Conservation (phyloP, 192 early-diverging fungal species). For the Chytriomyces sp. region DNA sequence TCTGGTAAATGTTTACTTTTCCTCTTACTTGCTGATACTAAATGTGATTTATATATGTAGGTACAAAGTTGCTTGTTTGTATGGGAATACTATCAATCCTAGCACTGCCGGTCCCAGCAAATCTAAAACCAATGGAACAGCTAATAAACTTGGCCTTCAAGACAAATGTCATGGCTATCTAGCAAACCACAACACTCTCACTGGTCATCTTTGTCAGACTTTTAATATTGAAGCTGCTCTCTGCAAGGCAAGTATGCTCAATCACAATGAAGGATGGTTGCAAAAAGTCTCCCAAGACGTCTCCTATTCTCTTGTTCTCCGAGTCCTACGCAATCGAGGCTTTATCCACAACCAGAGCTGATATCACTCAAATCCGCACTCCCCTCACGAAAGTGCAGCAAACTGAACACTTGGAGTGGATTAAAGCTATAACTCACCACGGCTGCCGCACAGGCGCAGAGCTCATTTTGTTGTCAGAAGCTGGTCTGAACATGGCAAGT, state of each 20-base stretch:
- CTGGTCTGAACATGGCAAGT: neutral
- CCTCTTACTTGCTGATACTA: too few species aligned
- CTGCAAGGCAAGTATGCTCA: neutral
- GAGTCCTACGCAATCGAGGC: neutral
- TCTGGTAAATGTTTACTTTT: too few species aligned
- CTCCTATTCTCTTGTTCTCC: conserved; percentile 5
- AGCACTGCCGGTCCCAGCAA: too few species aligned
- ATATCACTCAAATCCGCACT: neutral
- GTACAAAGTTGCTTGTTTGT: too few species aligned
- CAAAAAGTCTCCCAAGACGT: neutral
- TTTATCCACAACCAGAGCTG: conserved; percentile 3
- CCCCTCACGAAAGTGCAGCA: conserved; percentile 5
- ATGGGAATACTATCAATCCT: too few species aligned
- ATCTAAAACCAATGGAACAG: too few species aligned
- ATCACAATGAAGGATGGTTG: neutral
- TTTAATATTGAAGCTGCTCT: too few species aligned
- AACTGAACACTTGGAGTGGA: neutral
- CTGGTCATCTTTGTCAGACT: too few species aligned
- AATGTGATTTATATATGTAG: too few species aligned
- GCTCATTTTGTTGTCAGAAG: neutral
- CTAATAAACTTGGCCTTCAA: too few species aligned
- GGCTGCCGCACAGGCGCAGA: neutral
- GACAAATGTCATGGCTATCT: too few species aligned
- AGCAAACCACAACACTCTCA: too few species aligned
- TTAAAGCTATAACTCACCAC: neutral